Base-by-base conservation (phyloP, 2,329 filamentous ascomycete species). In the Diaporthe citrichinensis region DNA sequence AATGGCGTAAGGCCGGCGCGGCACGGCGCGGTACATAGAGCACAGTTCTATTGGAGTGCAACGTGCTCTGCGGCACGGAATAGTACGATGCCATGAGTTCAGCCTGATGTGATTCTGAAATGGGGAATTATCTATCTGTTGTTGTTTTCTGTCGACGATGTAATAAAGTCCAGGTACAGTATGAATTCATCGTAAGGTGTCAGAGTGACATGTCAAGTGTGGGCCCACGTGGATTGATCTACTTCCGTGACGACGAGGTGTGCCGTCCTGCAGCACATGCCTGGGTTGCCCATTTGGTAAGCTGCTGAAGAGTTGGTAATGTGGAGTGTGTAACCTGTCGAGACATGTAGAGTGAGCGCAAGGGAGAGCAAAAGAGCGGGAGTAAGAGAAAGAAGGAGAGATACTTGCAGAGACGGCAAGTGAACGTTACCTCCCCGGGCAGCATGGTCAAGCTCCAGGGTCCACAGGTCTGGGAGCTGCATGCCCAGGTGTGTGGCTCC, bases 381-480 rank as follows among this genome's bases (percentile, higher is more conserved):
- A 25, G 49, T 12, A 44, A 20, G 41, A 14, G 17, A 44, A 17
- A 58, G 20, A 25, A 34, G 25, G 23, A 14, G 23, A 61, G 23
- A 17, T 12, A 39, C 36, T 39, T 39, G 36, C 12, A 12, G 36
- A 39, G 36, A 12, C 25, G 34, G 46, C 65, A 53, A 53, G 65
- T 39, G 31, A 39, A 68, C 65, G 65, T 68, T 68, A 68, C 65
- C 20, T 55, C 28, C 36, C 36, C 36, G 12, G 31, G 55, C 31
- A 36, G 17, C 58, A 61, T 12, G 34, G 4, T 61, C 12, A 17
- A 41, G 36, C 36, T 59, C 34, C 23, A 25, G 44, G 46, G 31
- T 41, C 31, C 12, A 53, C 39, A 25, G 39, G 41, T 23, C 25
- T 62, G 39, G 59, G 7, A 61, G 59, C 59, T 62, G 61, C 39